phyloP scores from a whole-genome alignment of 768 basidiomycete genomes.

The Inosperma sp. region DNA sequence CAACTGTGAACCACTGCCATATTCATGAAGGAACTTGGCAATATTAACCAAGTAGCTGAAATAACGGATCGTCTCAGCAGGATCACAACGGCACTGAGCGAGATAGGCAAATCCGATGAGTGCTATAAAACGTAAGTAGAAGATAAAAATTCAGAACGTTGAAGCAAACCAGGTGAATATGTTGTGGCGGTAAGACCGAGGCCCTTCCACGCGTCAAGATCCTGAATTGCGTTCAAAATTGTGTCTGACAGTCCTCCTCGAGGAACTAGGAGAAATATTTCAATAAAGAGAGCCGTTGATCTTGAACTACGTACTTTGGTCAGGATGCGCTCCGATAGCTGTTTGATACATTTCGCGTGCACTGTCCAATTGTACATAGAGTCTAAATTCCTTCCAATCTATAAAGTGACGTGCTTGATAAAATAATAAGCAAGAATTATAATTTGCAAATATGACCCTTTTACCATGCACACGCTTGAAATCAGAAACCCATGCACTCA shows the following conservation, averaged over 20 bases:
- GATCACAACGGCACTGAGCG: slow-evolving; percentile 80
- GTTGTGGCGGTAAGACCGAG: slow-evolving; percentile 67
- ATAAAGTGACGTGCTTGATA: slow-evolving; percentile 44
- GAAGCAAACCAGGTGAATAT: slow-evolving; percentile 55
- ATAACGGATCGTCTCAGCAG: slow-evolving; percentile 54
- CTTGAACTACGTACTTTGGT: slow-evolving; percentile 53
- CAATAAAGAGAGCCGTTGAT: not conserved
- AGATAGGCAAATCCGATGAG: slow-evolving; percentile 74
- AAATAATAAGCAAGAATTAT: slow-evolving; percentile 5
- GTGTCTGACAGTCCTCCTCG: slow-evolving; percentile 45
- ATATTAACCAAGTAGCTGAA: slow-evolving; percentile 57
- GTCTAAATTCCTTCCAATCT: slow-evolving; percentile 35
- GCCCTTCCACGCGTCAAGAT: slow-evolving; percentile 37
- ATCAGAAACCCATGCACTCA: slow-evolving; percentile 60
- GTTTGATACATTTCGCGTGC: slow-evolving; percentile 68
- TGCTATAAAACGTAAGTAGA: slow-evolving; percentile 38
- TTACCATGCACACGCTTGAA: slow-evolving; percentile 47
- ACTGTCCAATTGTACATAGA: slow-evolving; percentile 40
- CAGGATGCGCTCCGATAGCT: slow-evolving; percentile 71
- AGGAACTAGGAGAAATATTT: slow-evolving; percentile 37
- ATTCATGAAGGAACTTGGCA: slow-evolving; percentile 44
- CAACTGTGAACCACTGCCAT: slow-evolving; percentile 41
- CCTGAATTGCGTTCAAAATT: slow-evolving; percentile 35
- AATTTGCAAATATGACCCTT: slow-evolving; percentile 8
- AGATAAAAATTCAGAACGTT: slow-evolving; percentile 2